These are phyloP conservation scores for Globisporangium viniferum DNA, from an alignment of 352 stramenopile genomes.

Conservation along the genomic window DNA sequence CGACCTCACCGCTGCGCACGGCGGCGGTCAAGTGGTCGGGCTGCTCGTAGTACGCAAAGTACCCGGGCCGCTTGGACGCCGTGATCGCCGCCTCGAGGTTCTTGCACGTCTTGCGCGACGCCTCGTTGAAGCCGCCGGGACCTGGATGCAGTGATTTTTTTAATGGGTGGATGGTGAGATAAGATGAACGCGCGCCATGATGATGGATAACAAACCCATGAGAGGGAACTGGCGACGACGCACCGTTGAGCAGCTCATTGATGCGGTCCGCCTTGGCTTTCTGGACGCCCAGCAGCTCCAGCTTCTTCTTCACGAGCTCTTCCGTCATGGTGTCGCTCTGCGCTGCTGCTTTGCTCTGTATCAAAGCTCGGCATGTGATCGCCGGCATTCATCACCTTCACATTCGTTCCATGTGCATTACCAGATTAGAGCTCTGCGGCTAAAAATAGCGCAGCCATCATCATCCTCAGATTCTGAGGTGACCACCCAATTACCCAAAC, in stretches of 20 bases:
- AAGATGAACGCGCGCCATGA: background rate
- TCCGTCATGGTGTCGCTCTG: slow-evolving; percentile 27
- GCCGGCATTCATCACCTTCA: background rate
- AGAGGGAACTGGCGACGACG: background rate
- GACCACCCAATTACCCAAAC: background rate
- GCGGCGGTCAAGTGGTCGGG: slow-evolving; percentile 54
- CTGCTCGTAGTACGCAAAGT: slow-evolving; percentile 71
- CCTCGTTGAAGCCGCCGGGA: slow-evolving; percentile 67
- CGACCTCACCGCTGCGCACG: slow-evolving; percentile 53
- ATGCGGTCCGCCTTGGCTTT: slow-evolving; percentile 60
- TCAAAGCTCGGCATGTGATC: background rate
- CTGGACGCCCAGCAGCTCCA: slow-evolving; percentile 69
- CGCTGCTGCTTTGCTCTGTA: background rate
- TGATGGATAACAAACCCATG: background rate
- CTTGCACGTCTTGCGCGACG: slow-evolving; percentile 73
- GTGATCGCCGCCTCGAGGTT: slow-evolving; percentile 78
- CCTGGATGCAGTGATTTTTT: slow-evolving; percentile 18
- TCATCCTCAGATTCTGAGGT: slow-evolving; percentile 12
- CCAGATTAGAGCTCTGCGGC: background rate
- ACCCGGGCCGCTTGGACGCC: slow-evolving; percentile 66
- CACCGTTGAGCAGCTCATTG: slow-evolving; percentile 56
- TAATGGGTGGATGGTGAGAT: slow-evolving; percentile 4
- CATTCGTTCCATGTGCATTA: background rate
- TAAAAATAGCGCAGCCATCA: slow-evolving; percentile 8
- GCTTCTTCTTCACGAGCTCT: slow-evolving; percentile 73